Evolutionary conservation across 257 asterid genomes (phyloP), one percentile per base, ranked within the genome.

Genomic region (Solanum verrucosum): DNA sequence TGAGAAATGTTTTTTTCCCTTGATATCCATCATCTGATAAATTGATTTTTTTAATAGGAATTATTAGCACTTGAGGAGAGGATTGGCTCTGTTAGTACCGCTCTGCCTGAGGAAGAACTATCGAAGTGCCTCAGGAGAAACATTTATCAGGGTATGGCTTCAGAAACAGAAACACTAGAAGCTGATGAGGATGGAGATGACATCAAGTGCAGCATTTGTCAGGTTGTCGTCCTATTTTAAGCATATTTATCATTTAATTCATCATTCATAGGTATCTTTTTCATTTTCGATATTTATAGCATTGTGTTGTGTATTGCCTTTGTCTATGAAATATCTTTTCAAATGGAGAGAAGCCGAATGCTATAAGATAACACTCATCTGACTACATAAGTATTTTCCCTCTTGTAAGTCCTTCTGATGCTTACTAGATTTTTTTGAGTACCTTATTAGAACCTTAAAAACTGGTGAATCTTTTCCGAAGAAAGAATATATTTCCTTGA

Each of bases 61-160:
- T 91, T 97, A 89, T 92, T 97, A 89, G 98, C 97, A 90, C 92
- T 97, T 44, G 99, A 92, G 90, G 99, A 97, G 87, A 94, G 93
- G 89, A 97, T 97, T 95, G 99, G 99, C 49, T 91, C 94, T 2
- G 99, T 97, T 74, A 97, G 98, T 91, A 97, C 99, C 1, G 96
- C 99, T 5, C 93, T 97, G 72, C 88, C 99, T 0, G 96, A 95
- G 81, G 99, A 95, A 86, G 94, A 94, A 85, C 73, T 96, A 84
- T 90, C 95, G 2, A 93, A 94, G 89, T 95, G 98, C 92, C 88
- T 97, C 13, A 90, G 38, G 79, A 92, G 89, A 91, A 92, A 93
- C 89, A 87, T 86, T 27, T 92, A 93, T 81, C 94, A 87, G 88
- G 72, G 79, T 27, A 29, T 82, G 63, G 81, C 90, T 38, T 84